Base-by-base conservation (phyloP, 805 yeast genomes). In the Komagataella mondaviorum region DNA sequence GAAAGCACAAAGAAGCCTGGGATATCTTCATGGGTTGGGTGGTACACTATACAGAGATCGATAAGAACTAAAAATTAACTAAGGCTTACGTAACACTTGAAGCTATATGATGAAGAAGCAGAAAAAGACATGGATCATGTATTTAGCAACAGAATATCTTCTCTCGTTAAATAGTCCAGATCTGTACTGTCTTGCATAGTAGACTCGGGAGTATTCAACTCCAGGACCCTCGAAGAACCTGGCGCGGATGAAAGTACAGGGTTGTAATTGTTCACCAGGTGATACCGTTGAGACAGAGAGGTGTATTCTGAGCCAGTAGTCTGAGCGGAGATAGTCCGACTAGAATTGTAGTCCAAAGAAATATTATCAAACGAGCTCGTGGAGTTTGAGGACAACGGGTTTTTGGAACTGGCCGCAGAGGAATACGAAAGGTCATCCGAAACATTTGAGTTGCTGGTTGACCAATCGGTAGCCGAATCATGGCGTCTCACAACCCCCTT, bases 401-500 rank as follows among this genome's bases (percentile, higher is more conserved):
- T 30, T 14, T 8, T 14, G 10, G 39, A 30, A 30, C 39, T 30
- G 14, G 39, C 10, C 12, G 14, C 12, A 4, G 39, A 30, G n/a
- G 12, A 30, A 30, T 8, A 30, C 2, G 14, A 30, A 14, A 4
- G 8, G 8, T 30, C 39, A 10, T 30, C 39, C 5, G 39, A 14
- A 30, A 30, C 12, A 8, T 1, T 10, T 30, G 39, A 30, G 14
- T 10, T 30, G 39, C 14, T 10, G 39, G 5, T 30, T 10, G 39
- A 6, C 10, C 14, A 10, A 6, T 8, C 39, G 14, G 45, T 55
- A 48, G 52, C 58, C 6, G 56, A 44, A 46, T 43, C 47, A 7
- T 23, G 30, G 18, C 49, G 30, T 45, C 48, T 53, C 16, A 84
- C 79, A 22, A 72, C 64, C 2, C 89, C 90, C 8, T 75, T 71